Percentiles rank a stretch among this genome's conserved stretches.
Conservation (phyloP, 805 yeast species). For the Danielia oregonensis region DNA sequence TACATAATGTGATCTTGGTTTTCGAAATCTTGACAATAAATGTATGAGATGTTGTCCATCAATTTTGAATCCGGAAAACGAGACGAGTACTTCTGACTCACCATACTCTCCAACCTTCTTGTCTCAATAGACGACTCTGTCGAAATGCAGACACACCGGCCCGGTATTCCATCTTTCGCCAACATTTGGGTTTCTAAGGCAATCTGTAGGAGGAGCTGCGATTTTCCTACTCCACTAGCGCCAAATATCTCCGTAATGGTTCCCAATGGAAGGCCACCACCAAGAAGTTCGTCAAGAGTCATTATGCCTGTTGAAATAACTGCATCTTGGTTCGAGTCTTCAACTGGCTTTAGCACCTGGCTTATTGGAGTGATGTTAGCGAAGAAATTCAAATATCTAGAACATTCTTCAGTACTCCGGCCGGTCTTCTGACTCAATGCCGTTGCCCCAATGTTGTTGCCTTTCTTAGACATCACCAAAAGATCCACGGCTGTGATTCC, state of each 20-base stretch:
- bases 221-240: slow-evolving; percentile 81
- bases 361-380: too few relatives aligned
- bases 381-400: not conserved
- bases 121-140: slow-evolving; percentile 78
- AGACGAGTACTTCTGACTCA: slow-evolving; percentile 9
- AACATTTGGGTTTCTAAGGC: slow-evolving; percentile 50
- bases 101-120: slow-evolving; percentile 43
- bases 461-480: not conserved
- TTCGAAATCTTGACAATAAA: slow-evolving; percentile 64
- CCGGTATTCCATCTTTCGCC: slow-evolving; percentile 1
- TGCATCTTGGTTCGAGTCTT: too few relatives aligned
- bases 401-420: not conserved
- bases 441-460: not conserved
- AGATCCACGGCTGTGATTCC: not conserved
- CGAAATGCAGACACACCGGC: slow-evolving; percentile 55
- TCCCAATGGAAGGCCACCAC: slow-evolving; percentile 13
- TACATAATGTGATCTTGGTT: slow-evolving; percentile 68
- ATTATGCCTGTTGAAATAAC: slow-evolving; percentile 8
- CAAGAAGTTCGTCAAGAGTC: slow-evolving; percentile 7
- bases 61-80: slow-evolving; percentile 7
- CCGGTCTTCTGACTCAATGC: not conserved
- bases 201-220: slow-evolving; percentile 71
- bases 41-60: slow-evolving; percentile 43
- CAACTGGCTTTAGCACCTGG: too few relatives aligned
- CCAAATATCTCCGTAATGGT: slow-evolving; percentile 70